Evolutionary conservation across 768 basidiomycete species (phyloP), one percentile per base, ranked within the genome.

Genomic region (Amanita pseudoporphyria): DNA sequence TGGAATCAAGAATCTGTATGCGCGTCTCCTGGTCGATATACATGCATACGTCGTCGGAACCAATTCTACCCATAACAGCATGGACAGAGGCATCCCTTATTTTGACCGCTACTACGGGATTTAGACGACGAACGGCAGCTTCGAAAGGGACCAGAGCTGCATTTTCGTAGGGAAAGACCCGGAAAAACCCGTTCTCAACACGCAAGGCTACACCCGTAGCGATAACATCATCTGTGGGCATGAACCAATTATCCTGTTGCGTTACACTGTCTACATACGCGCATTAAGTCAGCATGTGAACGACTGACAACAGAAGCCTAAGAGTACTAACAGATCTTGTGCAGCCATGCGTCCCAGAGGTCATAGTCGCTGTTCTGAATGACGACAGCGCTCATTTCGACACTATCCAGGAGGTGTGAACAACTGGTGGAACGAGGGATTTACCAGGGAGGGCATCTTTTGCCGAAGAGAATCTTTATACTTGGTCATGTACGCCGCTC

Each of bases 121-220:
- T 92, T 47, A 94, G 72, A 44, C 69, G 65, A 19, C 81, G 72
- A 10, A 93, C 77, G 1, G 87, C 87, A 0, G 79, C 80, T 65
- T 88, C 88, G 56, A 93, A 93, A 0, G 84, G 81, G 13, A 79
- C 71, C 22, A 93, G 76, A 31, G 72, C 73, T 4, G 73, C 69
- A 59, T 87, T 87, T 62, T 91, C 82, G 59, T 90, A 89, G 0
- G 89, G 89, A 59, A 89, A 93, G n/a, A 89, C 81, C 22, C 89
- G 79, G 61, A 86, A 89, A 56, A 75, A 74, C 30, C 67, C 67
- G 49, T 67, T 65, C 51, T 69, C 74, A 21, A 82, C 83, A 42
- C 85, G 78, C 41, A 89, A 68, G 53, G 81, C 84, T 40, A 88
- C 87, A 43, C 87, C 86, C 0, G 82, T 82, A 26, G 83, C 73